Conservation (phyloP, 2,329 filamentous ascomycete genomes). For the Xylaria arbuscula region DNA sequence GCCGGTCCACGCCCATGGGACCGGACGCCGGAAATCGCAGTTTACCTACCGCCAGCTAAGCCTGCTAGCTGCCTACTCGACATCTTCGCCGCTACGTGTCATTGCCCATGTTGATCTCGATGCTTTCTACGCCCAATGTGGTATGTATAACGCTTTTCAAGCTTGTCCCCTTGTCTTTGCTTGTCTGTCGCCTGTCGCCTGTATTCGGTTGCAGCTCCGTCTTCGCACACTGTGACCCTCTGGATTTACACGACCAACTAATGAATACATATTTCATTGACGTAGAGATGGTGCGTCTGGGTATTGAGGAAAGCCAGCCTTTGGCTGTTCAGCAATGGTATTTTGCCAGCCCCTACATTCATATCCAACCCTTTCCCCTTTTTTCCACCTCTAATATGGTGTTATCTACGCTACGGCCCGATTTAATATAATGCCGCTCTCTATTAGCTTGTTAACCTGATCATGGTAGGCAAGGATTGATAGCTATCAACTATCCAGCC, state of each 20-base stretch:
- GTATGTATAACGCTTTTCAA: constrained; percentile 21
- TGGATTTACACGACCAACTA: constrained; percentile 10
- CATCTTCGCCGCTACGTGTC: constrained; percentile 82
- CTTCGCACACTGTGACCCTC: background rate
- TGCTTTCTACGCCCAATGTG: constrained; percentile 97
- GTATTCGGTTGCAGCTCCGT: background rate
- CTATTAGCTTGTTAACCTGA: constrained; percentile 11
- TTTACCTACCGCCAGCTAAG: constrained; percentile 88
- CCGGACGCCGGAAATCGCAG: constrained; percentile 64
- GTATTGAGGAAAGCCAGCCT: constrained; percentile 77
- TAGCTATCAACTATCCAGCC: constrained; percentile 96
- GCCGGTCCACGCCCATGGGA: constrained; percentile 49
- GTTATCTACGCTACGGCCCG: constrained; percentile 2
- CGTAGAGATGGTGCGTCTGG: constrained; percentile 81
- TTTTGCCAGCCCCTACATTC: constrained; percentile 36
- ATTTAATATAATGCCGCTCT: background rate
- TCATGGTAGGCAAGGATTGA: constrained; percentile 79
- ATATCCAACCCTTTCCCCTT: background rate
- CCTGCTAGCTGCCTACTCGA: constrained; percentile 76
- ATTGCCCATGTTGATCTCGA: constrained; percentile 95
- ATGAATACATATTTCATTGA: constrained; percentile 1
- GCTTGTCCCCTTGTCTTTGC: background rate
- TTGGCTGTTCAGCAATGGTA: constrained; percentile 95
- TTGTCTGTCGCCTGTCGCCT: background rate
- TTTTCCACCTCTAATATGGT: background rate